Conservation (phyloP, 306 rosid species). For the Cotoneaster glaucophyllus region DNA sequence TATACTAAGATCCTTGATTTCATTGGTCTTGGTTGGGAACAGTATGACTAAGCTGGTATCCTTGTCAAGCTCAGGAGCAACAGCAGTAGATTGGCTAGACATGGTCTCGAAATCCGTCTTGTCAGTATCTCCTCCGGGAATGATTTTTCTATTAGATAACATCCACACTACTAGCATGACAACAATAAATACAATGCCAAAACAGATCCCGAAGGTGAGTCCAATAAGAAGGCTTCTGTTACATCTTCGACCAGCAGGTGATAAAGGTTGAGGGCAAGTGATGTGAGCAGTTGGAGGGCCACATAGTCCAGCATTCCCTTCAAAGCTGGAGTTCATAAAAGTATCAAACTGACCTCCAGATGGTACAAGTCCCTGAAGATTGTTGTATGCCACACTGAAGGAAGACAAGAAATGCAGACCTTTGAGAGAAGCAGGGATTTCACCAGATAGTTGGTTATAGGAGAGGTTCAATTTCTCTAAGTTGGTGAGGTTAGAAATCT, state of each 20-base stretch:
- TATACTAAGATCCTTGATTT: conserved; percentile 68
- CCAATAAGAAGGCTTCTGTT: conserved; percentile 43
- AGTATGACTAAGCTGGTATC: conserved; percentile 76
- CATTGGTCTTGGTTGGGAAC: conserved; percentile 58
- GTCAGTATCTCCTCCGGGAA: conserved; percentile 68
- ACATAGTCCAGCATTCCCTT: conserved; percentile 59
- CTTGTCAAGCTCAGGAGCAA: conserved; percentile 53
- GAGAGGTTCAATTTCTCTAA: conserved; percentile 81
- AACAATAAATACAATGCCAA: conserved; percentile 41
- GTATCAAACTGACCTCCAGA: conserved; percentile 79
- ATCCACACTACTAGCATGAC: conserved; percentile 56
- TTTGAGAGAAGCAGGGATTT: conserved; percentile 66
- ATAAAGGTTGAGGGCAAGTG: conserved; percentile 37
- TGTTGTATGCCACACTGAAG: conserved; percentile 67
- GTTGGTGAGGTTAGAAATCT: conserved; percentile 56
- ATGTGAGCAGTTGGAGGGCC: conserved; percentile 46
- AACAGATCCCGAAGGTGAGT: conserved; percentile 33
- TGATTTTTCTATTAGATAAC: conserved; percentile 74
- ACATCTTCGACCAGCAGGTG: conserved; percentile 19
- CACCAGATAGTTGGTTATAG: conserved; percentile 57
- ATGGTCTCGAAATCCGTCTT: conserved; percentile 57
- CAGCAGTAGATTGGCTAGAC: conserved; percentile 46
- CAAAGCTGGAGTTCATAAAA: conserved; percentile 58
- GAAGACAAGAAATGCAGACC: conserved; percentile 72
- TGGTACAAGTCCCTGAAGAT: conserved; percentile 77